Base-by-base conservation (phyloP, 2,329 filamentous ascomycete genomes). In the Diaporthe citrichinensis region DNA sequence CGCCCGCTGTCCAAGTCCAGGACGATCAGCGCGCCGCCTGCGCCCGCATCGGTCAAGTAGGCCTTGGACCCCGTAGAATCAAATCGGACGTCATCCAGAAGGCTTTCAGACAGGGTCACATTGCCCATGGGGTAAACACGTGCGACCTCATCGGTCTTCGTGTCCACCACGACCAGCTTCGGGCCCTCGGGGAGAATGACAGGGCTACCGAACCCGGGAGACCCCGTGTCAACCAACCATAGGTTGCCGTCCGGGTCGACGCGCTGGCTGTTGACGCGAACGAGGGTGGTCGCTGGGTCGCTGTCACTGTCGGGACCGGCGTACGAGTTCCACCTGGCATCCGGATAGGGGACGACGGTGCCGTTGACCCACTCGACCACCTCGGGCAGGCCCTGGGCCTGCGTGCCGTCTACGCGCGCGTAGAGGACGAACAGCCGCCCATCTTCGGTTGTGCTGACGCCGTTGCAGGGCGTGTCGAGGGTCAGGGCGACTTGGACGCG, bases 201-300 rank as follows among this genome's bases (percentile, higher is more conserved):
- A 2, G 75, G 72, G 51, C 49, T 44, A 12, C 75, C 73, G 57
- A 76, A 74, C 28, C 72, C 72, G 39, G 74, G 74, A 4, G 71
- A 74, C 12, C 75, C 75, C 4, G 72, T 75, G 51, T 76, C 75
- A 4, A 76, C 75, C n/a, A 76, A n/a, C 75, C 75, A 76, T 8
- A 75, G 59, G 20, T 72, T 44, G 14, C 72, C 72, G n/a, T 65
- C 61, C 10, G 44, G 73, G 6, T n/a, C 73, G 17, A 75, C 25
- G 14, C 75, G 59, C 61, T 68, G 59, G 17, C 58, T 53, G 44
- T 76, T 75, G 72, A 76, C 59, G 8, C 68, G 51, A 1, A 76
- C 53, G 20, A 76, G 36, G 23, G 73, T 74, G 20, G 59, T 61
- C 0, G 73, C 53, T 10, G 68, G 41, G 53, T 76, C 61, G 10